phyloP scores from a whole-genome alignment of 192 early-diverging fungal genomes.

The Linnemannia elongata region DNA sequence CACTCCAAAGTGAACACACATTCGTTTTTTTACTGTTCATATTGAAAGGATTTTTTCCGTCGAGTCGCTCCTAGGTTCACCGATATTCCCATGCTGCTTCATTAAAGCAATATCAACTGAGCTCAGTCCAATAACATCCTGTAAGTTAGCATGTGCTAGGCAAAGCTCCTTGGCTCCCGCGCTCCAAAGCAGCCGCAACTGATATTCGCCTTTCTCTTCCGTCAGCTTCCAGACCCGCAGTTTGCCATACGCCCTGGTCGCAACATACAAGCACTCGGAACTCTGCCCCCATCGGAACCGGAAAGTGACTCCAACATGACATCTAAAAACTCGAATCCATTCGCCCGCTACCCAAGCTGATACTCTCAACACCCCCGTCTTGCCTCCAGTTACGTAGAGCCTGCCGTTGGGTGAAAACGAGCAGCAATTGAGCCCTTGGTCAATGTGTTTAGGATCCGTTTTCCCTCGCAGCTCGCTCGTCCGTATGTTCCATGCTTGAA shows the following conservation, averaged over 20 bases:
- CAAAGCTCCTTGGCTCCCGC: neutral
- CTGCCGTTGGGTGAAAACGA: neutral
- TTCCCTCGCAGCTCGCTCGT: neutral
- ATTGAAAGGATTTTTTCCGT: too few species aligned
- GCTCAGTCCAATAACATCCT: neutral
- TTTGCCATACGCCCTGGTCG: neutral
- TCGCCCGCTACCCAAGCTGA: neutral
- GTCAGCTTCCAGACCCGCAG: neutral
- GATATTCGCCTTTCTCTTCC: neutral
- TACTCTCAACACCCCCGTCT: neutral
- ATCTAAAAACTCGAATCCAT: neutral
- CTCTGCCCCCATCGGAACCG: too few species aligned
- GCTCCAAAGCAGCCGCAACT: neutral
- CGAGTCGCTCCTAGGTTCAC: too few species aligned
- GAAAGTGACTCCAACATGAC: too few species aligned
- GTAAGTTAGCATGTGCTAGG: neutral
- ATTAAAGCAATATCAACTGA: neutral
- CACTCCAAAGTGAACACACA: too few species aligned
- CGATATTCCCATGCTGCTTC: neutral
- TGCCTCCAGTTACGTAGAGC: neutral
- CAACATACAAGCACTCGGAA: neutral
- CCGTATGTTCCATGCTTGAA: neutral
- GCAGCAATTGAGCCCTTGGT: neutral
- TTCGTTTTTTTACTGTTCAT: too few species aligned
- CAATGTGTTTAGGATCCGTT: neutral